Conservation (phyloP, 1,284 basidiomycete genomes). For the Irpex lacteus region DNA sequence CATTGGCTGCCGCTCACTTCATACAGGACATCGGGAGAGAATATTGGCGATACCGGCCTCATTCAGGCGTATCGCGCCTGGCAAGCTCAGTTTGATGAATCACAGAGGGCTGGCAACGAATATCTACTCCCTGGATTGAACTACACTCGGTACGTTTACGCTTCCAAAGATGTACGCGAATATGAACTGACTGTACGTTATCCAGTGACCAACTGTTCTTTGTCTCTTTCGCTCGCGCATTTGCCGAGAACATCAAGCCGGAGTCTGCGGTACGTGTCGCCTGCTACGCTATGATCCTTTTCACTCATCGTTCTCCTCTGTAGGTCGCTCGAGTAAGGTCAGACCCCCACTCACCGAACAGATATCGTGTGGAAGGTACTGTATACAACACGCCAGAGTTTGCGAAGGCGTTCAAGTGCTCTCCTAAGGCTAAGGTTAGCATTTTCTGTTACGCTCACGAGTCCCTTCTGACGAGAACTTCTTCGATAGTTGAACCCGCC, state of each 20-base stretch:
- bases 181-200: neutral
- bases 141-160: slow-evolving; percentile 56
- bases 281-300: slow-evolving; percentile 6
- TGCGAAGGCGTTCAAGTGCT: slow-evolving; percentile 74
- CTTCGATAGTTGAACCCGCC: slow-evolving; percentile 60
- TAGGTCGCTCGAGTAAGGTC: slow-evolving; percentile 78
- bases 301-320: slow-evolving; percentile 24
- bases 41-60: slow-evolving; percentile 85
- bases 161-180: neutral
- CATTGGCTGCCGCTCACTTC: slow-evolving; percentile 4
- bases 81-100: slow-evolving; percentile 64
- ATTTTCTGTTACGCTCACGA: neutral
- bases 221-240: slow-evolving; percentile 78
- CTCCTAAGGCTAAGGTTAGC: slow-evolving; percentile 63
- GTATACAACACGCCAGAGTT: slow-evolving; percentile 80
- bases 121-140: slow-evolving; percentile 81
- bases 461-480: neutral
- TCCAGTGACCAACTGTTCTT: slow-evolving; percentile 87
- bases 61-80: slow-evolving; percentile 88
- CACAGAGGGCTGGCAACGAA: slow-evolving; percentile 57
- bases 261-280: slow-evolving; percentile 56
- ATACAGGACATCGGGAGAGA: slow-evolving; percentile 77
- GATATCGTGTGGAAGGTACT: slow-evolving; percentile 81
- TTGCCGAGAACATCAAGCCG: slow-evolving; percentile 75
- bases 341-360: slow-evolving; percentile 85